Evolutionary conservation across 208 protist species (phyloP), one percentile per base, ranked within the genome.

Genomic region (Wallacemonas sp.): DNA sequence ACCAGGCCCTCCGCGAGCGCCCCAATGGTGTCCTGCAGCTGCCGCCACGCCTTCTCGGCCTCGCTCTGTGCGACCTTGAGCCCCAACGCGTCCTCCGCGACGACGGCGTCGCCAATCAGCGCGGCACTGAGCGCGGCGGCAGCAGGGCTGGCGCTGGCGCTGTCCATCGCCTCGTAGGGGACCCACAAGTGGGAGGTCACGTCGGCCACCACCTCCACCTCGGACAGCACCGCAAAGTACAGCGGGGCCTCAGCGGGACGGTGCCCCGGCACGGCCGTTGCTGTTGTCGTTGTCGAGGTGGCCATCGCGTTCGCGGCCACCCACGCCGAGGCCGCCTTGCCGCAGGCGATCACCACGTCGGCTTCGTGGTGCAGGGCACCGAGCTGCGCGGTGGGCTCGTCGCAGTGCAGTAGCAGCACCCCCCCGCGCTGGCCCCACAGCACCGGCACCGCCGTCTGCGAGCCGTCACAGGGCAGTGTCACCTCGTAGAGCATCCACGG

Each of bases 301-400:
- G 36, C 42, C 48, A 23, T 38, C 4, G 57, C 65, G 55, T 81
- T 77, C 41, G 73, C 72, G n/a, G 73, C 72, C 18, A 74, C 62
- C 68, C 77, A 79, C 31, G 76, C 61, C 16, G 84, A 66, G 0
- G 79, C 76, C n/a, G 70, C 62, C 63, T 85, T 85, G 8, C 87
- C 84, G 57, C 81, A 88, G 8, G 82, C 74, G 23, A 93, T 75
- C 18, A 90, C 79, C 3, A 90, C 61, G 45, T 91, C 82, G 3
- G 87, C 83, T 20, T 87, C 82, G 38, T 83, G 71, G 39, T 83
- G 74, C 44, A 91, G 50, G 8, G 61, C 71, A 18, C 81, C 75
- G 3, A 91, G 65, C 55, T 72, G 70, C 31, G 84, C 76, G n/a
- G 76, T 57, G 33, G 73, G 23, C 46, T 93, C 87, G 25, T 87